Percentiles rank a stretch among this genome's conserved stretches.
Conservation (phyloP, 768 basidiomycete genomes). For the Suillus spraguei region DNA sequence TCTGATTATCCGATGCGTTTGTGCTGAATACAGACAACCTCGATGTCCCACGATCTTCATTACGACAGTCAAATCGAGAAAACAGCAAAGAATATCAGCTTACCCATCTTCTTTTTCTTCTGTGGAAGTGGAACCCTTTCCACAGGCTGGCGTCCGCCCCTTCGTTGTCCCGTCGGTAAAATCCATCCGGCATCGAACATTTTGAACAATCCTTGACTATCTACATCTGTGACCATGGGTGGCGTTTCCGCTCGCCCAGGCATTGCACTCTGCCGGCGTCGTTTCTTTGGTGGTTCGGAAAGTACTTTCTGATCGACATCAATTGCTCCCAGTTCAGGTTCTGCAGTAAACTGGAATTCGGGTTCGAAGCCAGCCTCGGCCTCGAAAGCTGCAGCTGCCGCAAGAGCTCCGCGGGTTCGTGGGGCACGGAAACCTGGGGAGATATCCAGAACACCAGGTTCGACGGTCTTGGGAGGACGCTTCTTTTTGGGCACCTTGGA, state of each 20-base stretch:
- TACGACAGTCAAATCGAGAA: conserved; percentile 3
- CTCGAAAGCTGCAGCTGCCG: conserved; percentile 48
- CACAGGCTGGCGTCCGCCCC: conserved; percentile 55
- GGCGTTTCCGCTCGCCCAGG: conserved; percentile 44
- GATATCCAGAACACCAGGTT: conserved; percentile 36
- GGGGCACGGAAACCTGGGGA: conserved; percentile 51
- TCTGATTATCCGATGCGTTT: conserved; percentile 48
- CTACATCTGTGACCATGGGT: conserved; percentile 70
- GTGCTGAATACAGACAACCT: conserved; percentile 51
- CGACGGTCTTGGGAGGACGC: conserved; percentile 21
- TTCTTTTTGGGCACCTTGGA: conserved; percentile 47
- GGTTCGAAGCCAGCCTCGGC: conserved; percentile 32
- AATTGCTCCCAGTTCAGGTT: conserved; percentile 11
- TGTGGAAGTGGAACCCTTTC: conserved; percentile 51
- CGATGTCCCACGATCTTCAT: conserved; percentile 40
- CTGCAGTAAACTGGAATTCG: conserved; percentile 17
- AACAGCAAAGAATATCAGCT: not conserved
- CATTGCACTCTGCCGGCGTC: conserved; percentile 17
- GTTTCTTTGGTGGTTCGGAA: conserved; percentile 20
- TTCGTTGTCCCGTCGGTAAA: conserved; percentile 69
- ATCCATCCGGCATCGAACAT: conserved; percentile 91
- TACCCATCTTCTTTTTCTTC: conserved; percentile 51
- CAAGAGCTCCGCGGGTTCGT: conserved; percentile 47
- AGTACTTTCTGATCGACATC: conserved; percentile 30
- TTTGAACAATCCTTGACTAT: conserved; percentile 71